phyloP scores from a whole-genome alignment of 495 filamentous ascomycete genomes.

The Trichoderma orchidacearum region DNA sequence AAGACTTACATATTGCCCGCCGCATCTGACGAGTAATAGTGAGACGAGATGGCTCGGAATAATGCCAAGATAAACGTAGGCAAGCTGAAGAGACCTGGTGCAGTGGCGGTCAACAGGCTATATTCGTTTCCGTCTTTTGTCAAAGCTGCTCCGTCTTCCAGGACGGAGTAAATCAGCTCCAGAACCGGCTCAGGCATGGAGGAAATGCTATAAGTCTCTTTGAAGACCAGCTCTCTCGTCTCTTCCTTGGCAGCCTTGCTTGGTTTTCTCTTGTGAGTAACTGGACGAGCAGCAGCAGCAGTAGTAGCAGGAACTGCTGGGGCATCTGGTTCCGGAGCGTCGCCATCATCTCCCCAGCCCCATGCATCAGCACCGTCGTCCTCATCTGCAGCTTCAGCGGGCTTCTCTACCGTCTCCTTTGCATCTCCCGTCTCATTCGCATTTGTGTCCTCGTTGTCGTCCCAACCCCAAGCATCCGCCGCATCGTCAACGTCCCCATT shows the following conservation, averaged over 20 bases:
- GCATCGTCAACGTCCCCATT: constrained; percentile 2
- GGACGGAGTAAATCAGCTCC: constrained; percentile 51
- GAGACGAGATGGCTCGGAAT: constrained; percentile 76
- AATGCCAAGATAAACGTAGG: constrained; percentile 78
- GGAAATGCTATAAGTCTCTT: constrained; percentile 77
- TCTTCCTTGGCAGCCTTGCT: constrained; percentile 8
- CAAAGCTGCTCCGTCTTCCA: constrained; percentile 56
- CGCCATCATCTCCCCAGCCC: constrained; percentile 42
- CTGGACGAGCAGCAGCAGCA: background rate
- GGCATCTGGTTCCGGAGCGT: background rate
- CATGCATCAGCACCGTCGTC: constrained; percentile 43
- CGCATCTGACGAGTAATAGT: constrained; percentile 53
- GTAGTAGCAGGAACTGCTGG: background rate
- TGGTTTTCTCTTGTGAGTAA: background rate
- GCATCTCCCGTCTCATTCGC: constrained; percentile 9
- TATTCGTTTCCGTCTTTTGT: constrained; percentile 27
- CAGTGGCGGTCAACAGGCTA: constrained; percentile 52
- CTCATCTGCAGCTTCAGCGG: constrained; percentile 8
- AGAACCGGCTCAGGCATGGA: constrained; percentile 69
- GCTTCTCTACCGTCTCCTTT: too few relatives aligned
- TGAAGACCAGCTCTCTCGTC: constrained; percentile 51
- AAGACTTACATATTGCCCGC: constrained; percentile 59
- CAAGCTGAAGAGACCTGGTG: constrained; percentile 60
- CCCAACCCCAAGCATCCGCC: constrained; percentile 37
- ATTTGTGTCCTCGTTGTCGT: constrained; percentile 32